Conservation (phyloP, 1,284 basidiomycete species). For the Ustilago nuda region DNA sequence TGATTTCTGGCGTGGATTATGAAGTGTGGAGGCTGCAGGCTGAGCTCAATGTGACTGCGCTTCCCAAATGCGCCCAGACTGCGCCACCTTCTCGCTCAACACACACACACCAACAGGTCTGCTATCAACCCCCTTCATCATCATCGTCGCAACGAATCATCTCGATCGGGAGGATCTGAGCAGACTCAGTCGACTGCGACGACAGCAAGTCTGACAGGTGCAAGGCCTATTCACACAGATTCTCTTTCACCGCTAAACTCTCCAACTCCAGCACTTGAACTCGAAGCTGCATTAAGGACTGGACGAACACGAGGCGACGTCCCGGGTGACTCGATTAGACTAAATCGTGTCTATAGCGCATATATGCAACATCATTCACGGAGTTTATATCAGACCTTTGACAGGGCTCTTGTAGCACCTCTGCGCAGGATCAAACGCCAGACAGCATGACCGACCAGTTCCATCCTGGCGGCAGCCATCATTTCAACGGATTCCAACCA, state of each 20-base stretch:
- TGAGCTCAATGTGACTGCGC: constrained; percentile 22
- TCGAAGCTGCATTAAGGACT: neutral
- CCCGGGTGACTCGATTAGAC: neutral
- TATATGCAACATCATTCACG: neutral
- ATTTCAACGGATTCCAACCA: constrained; percentile 2
- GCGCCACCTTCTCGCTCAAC: neutral
- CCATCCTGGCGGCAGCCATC: neutral
- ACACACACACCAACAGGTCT: neutral
- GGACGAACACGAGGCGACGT: neutral
- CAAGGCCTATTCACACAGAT: neutral
- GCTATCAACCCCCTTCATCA: neutral
- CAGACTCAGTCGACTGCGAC: neutral
- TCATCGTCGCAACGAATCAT: neutral
- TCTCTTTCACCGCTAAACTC: neutral
- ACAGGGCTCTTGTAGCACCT: constrained; percentile 3
- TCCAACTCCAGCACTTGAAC: neutral
- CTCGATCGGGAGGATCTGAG: neutral
- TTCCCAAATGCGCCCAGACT: neutral
- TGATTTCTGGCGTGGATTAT: neutral
- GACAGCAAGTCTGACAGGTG: neutral
- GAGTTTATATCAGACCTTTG: neutral
- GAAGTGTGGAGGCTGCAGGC: constrained; percentile 26
- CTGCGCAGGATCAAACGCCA: neutral
- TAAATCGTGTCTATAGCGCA: neutral
- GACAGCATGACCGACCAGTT: neutral